A percentile compares a stretch with the other conserved stretches of the same genome.
Evolutionary conservation across 495 filamentous ascomycete species (phyloP).

Genomic region (Penicillium parvum): DNA sequence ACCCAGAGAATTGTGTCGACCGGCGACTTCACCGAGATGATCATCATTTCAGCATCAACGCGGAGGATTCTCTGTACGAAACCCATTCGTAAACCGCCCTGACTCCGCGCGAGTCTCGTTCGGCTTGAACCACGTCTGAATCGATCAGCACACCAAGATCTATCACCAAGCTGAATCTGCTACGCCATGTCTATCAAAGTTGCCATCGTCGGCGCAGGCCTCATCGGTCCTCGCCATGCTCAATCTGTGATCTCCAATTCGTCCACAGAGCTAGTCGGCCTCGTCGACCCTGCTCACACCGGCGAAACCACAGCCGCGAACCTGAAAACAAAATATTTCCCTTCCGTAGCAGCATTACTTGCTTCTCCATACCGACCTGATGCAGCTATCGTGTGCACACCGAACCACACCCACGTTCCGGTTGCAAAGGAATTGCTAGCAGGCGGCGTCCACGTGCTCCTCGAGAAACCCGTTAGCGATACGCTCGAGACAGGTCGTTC

Average conservation of each 20-base stretch:
- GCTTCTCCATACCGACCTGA: conserved; percentile 36
- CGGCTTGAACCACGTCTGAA: too few relatives aligned
- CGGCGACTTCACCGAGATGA: too few relatives aligned
- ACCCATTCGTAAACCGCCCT: too few relatives aligned
- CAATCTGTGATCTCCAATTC: conserved; percentile 45
- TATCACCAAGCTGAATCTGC: not conserved
- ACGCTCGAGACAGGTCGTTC: conserved; percentile 36
- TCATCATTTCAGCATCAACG: too few relatives aligned
- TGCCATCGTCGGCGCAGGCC: conserved; percentile 52
- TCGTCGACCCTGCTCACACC: conserved; percentile 47
- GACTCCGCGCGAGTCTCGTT: too few relatives aligned
- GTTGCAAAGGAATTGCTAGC: conserved; percentile 47
- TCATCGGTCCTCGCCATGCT: conserved; percentile 56
- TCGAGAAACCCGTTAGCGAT: conserved; percentile 56
- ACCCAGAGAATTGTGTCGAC: too few relatives aligned
- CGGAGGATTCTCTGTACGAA: too few relatives aligned
- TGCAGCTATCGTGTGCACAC: conserved; percentile 57
- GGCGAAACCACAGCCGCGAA: conserved; percentile 23
- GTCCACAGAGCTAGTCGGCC: conserved; percentile 41
- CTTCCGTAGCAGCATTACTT: conserved; percentile 40
- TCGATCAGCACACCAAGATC: too few relatives aligned
- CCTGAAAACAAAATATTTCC: conserved; percentile 30
- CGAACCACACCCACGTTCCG: conserved; percentile 54
- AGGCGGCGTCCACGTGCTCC: conserved; percentile 48
- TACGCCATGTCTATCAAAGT: conserved; percentile 33